A percentile compares a stretch with the other conserved stretches of the same genome.
Evolutionary conservation across 2,329 filamentous ascomycete genomes (phyloP).

Genomic region (Knufia fluminis): DNA sequence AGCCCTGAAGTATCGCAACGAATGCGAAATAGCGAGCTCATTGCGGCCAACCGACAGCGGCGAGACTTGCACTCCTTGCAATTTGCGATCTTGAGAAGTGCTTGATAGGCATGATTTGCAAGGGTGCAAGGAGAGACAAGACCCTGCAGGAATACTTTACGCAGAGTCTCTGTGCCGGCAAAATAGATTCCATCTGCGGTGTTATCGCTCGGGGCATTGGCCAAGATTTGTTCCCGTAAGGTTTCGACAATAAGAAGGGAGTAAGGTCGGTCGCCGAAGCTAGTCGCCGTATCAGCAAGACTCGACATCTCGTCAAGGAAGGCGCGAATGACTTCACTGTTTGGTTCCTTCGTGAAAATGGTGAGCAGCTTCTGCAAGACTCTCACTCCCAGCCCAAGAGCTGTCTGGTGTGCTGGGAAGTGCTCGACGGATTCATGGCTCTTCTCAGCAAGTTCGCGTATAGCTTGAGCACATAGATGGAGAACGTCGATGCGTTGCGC

Average conservation of each 20-base stretch:
- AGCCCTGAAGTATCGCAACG: slow-evolving; percentile 72
- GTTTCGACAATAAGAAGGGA: neutral
- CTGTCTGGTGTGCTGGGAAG: neutral
- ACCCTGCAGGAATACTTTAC: slow-evolving; percentile 59
- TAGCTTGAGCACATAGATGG: slow-evolving; percentile 3
- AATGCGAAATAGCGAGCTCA: slow-evolving; percentile 72
- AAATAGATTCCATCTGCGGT: slow-evolving; percentile 1
- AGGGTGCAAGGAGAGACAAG: slow-evolving; percentile 60
- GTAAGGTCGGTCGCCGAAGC: neutral
- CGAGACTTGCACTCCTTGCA: slow-evolving; percentile 48
- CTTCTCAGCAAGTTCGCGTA: neutral
- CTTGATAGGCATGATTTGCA: slow-evolving; percentile 52
- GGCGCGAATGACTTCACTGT: neutral
- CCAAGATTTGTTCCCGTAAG: neutral
- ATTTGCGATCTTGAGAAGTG: slow-evolving; percentile 55
- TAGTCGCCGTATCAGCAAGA: neutral
- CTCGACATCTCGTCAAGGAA: slow-evolving; percentile 3
- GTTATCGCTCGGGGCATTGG: slow-evolving; percentile 2
- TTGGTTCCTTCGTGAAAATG: neutral
- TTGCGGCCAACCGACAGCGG: slow-evolving; percentile 62
- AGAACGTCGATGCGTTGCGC: slow-evolving; percentile 3
- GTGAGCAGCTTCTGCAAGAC: slow-evolving; percentile 2
- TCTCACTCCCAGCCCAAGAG: neutral
- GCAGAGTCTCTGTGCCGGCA: slow-evolving; percentile 1
- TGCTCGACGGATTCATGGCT: neutral